phyloP scores from a whole-genome alignment of 805 yeast genomes.

The Ogataea nakhonphanomensis region DNA sequence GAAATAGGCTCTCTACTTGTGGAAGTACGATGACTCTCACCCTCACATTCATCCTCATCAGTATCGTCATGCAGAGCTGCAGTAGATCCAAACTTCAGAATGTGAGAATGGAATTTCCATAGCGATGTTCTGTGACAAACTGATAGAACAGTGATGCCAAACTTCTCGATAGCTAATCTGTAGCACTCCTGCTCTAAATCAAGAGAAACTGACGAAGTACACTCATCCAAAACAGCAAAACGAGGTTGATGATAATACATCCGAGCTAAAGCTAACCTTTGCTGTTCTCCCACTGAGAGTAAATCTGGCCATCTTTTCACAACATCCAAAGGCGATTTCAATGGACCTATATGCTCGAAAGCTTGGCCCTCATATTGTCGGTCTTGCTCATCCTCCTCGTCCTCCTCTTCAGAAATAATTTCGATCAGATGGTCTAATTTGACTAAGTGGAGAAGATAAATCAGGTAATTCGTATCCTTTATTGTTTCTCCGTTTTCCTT shows the following conservation, averaged over 20 bases:
- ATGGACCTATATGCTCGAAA: not conserved
- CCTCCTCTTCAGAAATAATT: slow-evolving; percentile 28
- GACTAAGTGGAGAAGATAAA: slow-evolving; percentile 51
- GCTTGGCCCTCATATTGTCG: too few relatives aligned
- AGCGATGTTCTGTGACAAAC: slow-evolving; percentile 91
- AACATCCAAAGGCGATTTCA: slow-evolving; percentile 54
- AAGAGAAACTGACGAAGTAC: slow-evolving; percentile 91
- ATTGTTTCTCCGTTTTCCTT: slow-evolving; percentile 29
- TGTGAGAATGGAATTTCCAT: slow-evolving; percentile 86
- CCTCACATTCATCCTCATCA: slow-evolving; percentile 6
- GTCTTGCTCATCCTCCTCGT: slow-evolving; percentile 13
- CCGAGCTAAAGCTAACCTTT: slow-evolving; percentile 89
- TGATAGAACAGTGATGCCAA: slow-evolving; percentile 79
- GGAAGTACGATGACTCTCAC: slow-evolving; percentile 11
- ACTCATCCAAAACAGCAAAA: slow-evolving; percentile 93
- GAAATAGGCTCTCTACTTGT: slow-evolving; percentile 15
- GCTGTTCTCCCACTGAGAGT: slow-evolving; percentile 87
- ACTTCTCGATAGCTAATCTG: slow-evolving; percentile 63
- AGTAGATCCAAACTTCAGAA: slow-evolving; percentile 57
- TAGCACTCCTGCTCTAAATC: slow-evolving; percentile 90
- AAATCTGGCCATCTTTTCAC: slow-evolving; percentile 86
- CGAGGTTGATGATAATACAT: slow-evolving; percentile 86
- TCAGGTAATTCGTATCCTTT: slow-evolving; percentile 48
- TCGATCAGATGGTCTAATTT: slow-evolving; percentile 57
- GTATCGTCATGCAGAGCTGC: slow-evolving; percentile 4